Evolutionary conservation across 495 filamentous ascomycete species (phyloP).

Genomic region (Trichoderma reesei): DNA sequence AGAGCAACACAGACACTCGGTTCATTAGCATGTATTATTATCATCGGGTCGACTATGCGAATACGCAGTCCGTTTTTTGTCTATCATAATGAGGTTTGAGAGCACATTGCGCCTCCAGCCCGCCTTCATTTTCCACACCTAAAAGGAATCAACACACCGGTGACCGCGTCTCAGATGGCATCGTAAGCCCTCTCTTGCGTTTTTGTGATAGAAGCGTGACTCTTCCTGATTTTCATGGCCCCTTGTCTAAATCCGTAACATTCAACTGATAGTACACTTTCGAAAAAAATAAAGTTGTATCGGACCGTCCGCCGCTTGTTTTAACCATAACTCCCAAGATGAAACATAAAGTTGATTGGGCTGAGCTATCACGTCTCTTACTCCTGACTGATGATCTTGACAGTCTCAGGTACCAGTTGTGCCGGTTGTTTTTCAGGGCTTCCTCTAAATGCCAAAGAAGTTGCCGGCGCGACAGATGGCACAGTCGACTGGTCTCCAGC

Average conservation of each 20-base stretch:
- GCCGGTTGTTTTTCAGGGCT: constrained; percentile 37
- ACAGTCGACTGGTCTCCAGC: constrained; percentile 7
- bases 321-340: neutral
- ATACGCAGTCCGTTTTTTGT: neutral
- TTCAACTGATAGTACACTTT: neutral
- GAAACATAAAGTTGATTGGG: neutral
- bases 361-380: constrained; percentile 11
- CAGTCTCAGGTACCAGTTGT: constrained; percentile 23
- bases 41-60: neutral
- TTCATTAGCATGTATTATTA: neutral
- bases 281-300: neutral
- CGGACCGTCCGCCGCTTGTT: neutral
- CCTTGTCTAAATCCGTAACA: neutral
- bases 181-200: neutral
- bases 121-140: neutral
- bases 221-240: neutral
- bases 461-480: constrained; percentile 16
- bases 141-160: neutral
- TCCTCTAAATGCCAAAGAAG: constrained; percentile 40
- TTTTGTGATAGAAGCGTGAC: neutral
- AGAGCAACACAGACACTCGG: neutral
- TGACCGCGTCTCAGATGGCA: neutral
- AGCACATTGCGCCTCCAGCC: neutral
- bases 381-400: constrained; percentile 23
- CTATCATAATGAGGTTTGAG: neutral